A percentile compares a stretch with the other conserved stretches of the same genome.
These are phyloP conservation scores for Apiotrichum gracile DNA, from an alignment of 1,284 basidiomycete species.

Conservation along the genomic window DNA sequence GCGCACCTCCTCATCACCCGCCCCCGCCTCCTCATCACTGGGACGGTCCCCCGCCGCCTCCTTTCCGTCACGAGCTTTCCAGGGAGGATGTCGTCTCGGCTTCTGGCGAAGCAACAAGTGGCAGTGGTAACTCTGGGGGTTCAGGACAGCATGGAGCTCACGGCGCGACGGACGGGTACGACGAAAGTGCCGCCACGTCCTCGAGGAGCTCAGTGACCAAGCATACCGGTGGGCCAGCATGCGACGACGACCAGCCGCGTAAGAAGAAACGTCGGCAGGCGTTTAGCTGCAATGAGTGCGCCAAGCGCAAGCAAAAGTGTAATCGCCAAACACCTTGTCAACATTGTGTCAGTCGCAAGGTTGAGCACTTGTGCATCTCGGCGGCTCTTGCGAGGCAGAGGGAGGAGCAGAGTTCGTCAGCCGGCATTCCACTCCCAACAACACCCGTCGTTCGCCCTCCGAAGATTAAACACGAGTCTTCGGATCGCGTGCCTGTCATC, in stretches of 20 bases:
- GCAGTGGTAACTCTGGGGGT: too few relatives aligned
- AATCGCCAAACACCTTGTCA: conserved; percentile 44
- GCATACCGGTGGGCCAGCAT: conserved; percentile 13
- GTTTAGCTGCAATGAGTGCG: conserved; percentile 39
- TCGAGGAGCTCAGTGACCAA: conserved; percentile 6
- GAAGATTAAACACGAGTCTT: background rate
- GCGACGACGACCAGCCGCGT: conserved; percentile 9
- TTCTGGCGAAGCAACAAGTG: background rate
- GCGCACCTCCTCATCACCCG: background rate
- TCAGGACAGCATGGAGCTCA: too few relatives aligned
- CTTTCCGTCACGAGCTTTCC: background rate
- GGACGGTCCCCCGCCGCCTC: background rate
- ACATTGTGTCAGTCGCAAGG: conserved; percentile 38
- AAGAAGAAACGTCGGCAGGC: conserved; percentile 44
- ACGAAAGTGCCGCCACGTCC: background rate
- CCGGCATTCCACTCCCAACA: conserved; percentile 13
- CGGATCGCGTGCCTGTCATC: background rate
- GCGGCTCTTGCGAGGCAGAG: background rate
- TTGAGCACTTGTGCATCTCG: conserved; percentile 38
- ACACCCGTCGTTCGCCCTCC: conserved; percentile 14
- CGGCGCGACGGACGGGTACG: background rate
- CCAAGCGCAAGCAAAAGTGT: conserved; percentile 44
- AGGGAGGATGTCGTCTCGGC: background rate
- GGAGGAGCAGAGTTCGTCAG: background rate
- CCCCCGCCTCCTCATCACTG: background rate